Evolutionary conservation across 2,329 filamentous ascomycete genomes (phyloP).

Genomic region (Pseudogymnoascus sp.): DNA sequence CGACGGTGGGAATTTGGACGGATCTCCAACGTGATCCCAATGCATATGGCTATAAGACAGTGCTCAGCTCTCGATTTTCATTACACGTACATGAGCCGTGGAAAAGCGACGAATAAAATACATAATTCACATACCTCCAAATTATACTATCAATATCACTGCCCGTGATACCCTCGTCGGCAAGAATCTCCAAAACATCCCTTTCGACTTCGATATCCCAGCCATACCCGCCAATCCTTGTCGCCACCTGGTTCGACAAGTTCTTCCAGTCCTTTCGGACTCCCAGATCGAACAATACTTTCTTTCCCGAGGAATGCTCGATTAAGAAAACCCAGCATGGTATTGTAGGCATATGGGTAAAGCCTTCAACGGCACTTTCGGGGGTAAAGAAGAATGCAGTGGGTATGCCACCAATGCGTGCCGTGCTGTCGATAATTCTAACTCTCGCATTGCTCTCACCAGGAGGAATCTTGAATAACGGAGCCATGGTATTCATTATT

Average conservation of each 20-base stretch:
- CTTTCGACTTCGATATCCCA: too few species aligned
- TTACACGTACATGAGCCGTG: too few species aligned
- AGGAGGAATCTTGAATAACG: conserved; percentile 22
- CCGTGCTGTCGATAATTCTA: conserved; percentile 28
- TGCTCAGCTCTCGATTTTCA: too few species aligned
- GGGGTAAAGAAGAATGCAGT: conserved; percentile 19
- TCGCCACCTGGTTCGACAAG: too few species aligned
- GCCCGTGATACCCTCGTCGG: conserved; percentile 30
- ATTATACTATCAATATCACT: conserved; percentile 29
- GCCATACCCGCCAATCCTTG: too few species aligned
- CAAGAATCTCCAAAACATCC: conserved; percentile 34
- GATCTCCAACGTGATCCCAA: conserved; percentile 36
- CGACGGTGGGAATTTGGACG: conserved; percentile 33
- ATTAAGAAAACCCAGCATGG: conserved; percentile 34
- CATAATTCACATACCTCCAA: too few species aligned
- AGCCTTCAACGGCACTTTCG: conserved; percentile 5
- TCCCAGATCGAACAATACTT: conserved; percentile 32
- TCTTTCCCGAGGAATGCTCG: conserved; percentile 31
- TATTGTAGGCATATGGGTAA: background rate
- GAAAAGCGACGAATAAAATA: too few species aligned
- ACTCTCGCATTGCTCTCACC: conserved; percentile 26
- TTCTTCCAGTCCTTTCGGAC: conserved; percentile 35
- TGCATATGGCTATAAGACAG: conserved; percentile 33
- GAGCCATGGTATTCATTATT: too few species aligned
- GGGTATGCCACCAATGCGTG: conserved; percentile 19